Conservation (phyloP, 2,329 filamentous ascomycete genomes). For the Ilyonectria destructans region DNA sequence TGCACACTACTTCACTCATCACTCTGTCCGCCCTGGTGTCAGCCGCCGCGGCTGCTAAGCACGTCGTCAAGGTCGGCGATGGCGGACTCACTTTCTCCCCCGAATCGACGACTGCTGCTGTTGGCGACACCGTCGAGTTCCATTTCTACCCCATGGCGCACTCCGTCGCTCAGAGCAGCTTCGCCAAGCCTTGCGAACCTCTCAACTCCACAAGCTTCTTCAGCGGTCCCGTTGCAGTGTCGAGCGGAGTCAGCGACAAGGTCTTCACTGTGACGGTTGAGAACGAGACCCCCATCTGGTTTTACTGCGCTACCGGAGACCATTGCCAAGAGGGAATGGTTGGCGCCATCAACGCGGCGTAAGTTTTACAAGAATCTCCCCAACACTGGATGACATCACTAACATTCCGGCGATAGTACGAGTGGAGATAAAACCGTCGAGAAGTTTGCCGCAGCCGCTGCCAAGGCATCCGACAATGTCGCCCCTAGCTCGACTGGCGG, state of each 20-base stretch:
- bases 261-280: conserved; percentile 44
- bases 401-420: conserved; percentile 26
- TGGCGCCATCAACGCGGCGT: conserved; percentile 59
- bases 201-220: conserved; percentile 66
- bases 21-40: background rate
- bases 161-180: conserved; percentile 74
- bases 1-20: background rate
- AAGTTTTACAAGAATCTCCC: conserved; percentile 28
- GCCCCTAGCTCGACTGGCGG: conserved; percentile 43
- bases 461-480: conserved; percentile 31
- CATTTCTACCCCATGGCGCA: conserved; percentile 68
- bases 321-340: conserved; percentile 77
- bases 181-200: conserved; percentile 72
- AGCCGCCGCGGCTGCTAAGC: conserved; percentile 11
- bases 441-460: conserved; percentile 36
- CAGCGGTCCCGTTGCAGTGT: conserved; percentile 47
- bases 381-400: background rate
- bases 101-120: conserved; percentile 64
- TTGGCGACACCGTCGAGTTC: conserved; percentile 65
- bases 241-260: conserved; percentile 31
- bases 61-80: conserved; percentile 47
- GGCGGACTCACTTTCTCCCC: conserved; percentile 65
- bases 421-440: conserved; percentile 38
- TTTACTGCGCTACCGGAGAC: conserved; percentile 73
- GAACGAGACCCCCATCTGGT: conserved; percentile 73